These are phyloP conservation scores for Coniochaeta pulveracea DNA, from an alignment of 2,329 filamentous ascomycete species.

Conservation along the genomic window DNA sequence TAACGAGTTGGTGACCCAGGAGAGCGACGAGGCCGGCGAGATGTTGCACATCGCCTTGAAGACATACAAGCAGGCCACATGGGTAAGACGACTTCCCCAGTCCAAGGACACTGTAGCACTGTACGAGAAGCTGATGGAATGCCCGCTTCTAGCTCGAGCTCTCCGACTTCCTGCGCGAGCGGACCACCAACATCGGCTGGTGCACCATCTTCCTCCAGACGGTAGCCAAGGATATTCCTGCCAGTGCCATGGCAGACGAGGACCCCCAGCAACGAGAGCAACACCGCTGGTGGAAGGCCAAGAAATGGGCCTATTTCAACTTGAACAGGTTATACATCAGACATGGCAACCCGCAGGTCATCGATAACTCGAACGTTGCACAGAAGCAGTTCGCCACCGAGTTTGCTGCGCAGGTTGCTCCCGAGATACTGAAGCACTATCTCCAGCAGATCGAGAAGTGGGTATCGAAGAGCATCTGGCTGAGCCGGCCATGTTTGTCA, in stretches of 20 bases:
- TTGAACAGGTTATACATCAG: slow-evolving; percentile 90
- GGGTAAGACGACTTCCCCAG: slow-evolving; percentile 59
- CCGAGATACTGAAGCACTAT: slow-evolving; percentile 93
- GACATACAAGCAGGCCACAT: slow-evolving; percentile 96
- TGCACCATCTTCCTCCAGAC: slow-evolving; percentile 90
- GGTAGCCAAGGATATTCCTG: slow-evolving; percentile 73
- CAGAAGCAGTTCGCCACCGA: slow-evolving; percentile 76
- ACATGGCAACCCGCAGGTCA: slow-evolving; percentile 75
- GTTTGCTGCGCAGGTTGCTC: slow-evolving; percentile 84
- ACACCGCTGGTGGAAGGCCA: slow-evolving; percentile 99
- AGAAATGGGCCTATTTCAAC: slow-evolving; percentile 99
- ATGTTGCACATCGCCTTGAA: slow-evolving; percentile 95
- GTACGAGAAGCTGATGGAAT: too few species aligned
- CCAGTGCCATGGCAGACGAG: slow-evolving; percentile 67
- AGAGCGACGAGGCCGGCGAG: slow-evolving; percentile 87
- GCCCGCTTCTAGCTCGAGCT: slow-evolving; percentile 64
- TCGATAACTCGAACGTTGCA: slow-evolving; percentile 63
- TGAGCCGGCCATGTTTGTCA: slow-evolving; percentile 86
- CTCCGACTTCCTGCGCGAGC: slow-evolving; percentile 63
- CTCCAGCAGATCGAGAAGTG: slow-evolving; percentile 92
- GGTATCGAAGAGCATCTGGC: slow-evolving; percentile 88
- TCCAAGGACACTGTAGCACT: too few species aligned
- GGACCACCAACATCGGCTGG: slow-evolving; percentile 83
- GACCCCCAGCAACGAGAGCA: slow-evolving; percentile 78
- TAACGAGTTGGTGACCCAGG: slow-evolving; percentile 79